Evolutionary conservation across 208 protist genomes (phyloP).

Genomic region (Angomonas ambiguus): DNA sequence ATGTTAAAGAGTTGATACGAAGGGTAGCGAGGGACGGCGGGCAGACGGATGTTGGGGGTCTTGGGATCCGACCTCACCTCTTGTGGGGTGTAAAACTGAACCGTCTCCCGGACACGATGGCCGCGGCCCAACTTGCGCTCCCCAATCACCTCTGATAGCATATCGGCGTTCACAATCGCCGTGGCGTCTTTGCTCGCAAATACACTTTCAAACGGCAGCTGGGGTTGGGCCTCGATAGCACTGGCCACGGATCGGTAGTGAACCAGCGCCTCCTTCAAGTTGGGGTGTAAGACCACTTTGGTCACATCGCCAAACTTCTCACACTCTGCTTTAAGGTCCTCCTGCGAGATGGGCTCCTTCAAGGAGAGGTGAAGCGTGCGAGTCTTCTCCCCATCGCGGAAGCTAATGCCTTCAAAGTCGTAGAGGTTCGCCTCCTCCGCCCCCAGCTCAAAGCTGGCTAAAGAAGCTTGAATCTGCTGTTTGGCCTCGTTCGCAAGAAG

Average conservation of each 20-base stretch:
- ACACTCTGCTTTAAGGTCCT: constrained; percentile 66
- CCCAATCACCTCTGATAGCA: constrained; percentile 60
- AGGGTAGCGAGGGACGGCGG: constrained; percentile 59
- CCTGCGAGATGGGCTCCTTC: constrained; percentile 42
- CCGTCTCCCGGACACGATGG: constrained; percentile 64
- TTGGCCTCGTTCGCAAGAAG: constrained; percentile 81
- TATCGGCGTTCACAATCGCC: constrained; percentile 73
- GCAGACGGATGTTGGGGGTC: constrained; percentile 61
- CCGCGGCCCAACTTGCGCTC: constrained; percentile 84
- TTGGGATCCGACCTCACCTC: constrained; percentile 55
- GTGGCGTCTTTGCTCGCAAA: constrained; percentile 59
- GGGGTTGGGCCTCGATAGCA: constrained; percentile 76
- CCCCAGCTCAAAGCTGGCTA: constrained; percentile 92
- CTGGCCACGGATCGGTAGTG: constrained; percentile 70
- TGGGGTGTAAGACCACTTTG: constrained; percentile 77
- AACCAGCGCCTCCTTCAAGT: constrained; percentile 80
- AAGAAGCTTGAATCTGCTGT: constrained; percentile 80
- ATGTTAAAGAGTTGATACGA: constrained; percentile 80
- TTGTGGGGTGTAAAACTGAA: constrained; percentile 57
- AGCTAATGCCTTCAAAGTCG: constrained; percentile 95
- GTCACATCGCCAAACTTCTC: constrained; percentile 64
- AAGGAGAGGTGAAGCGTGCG: constrained; percentile 72
- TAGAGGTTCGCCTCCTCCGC: constrained; percentile 93
- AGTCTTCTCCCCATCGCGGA: constrained; percentile 61
- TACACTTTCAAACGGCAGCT: constrained; percentile 53